Conservation (phyloP, 2,329 filamentous ascomycete genomes). For the Diaporthe citrichinensis region DNA sequence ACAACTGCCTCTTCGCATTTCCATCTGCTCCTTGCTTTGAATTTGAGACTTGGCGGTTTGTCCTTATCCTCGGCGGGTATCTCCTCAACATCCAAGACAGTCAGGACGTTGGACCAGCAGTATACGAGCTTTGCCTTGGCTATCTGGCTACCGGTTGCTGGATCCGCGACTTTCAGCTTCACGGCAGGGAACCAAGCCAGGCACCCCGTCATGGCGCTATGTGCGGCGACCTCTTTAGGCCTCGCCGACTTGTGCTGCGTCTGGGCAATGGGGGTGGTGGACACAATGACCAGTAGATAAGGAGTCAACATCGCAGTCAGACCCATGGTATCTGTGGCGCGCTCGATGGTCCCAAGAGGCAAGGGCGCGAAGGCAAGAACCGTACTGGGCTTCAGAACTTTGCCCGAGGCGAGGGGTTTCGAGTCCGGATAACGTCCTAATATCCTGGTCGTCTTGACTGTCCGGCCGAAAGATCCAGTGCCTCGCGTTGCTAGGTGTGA, state of each 20-base stretch:
- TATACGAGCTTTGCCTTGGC: conserved; percentile 93
- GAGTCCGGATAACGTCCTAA: conserved; percentile 89
- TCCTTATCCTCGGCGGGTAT: conserved; percentile 77
- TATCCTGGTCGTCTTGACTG: conserved; percentile 90
- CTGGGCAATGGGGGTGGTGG: conserved; percentile 94
- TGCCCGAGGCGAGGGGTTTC: conserved; percentile 69
- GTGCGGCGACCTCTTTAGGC: conserved; percentile 90
- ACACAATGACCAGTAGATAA: conserved; percentile 95
- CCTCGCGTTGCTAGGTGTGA: conserved; percentile 95
- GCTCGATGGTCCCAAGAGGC: conserved; percentile 93
- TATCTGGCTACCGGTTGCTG: conserved; percentile 75
- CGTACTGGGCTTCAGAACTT: conserved; percentile 89
- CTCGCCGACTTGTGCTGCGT: conserved; percentile 95
- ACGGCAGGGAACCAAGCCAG: conserved; percentile 98
- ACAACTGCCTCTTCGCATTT: conserved; percentile 96
- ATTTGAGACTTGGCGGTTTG: conserved; percentile 83
- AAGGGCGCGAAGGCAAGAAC: conserved; percentile 92
- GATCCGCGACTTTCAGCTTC: conserved; percentile 83
- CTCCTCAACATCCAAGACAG: conserved; percentile 89
- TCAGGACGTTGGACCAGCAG: conserved; percentile 98
- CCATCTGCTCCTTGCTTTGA: conserved; percentile 89
- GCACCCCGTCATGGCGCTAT: conserved; percentile 93
- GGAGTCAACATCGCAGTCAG: conserved; percentile 96
- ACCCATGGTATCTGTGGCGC: conserved; percentile 87
- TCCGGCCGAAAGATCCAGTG: conserved; percentile 86